Conservation (phyloP, 179 eudicot species). For the Corrigiola litoralis region DNA sequence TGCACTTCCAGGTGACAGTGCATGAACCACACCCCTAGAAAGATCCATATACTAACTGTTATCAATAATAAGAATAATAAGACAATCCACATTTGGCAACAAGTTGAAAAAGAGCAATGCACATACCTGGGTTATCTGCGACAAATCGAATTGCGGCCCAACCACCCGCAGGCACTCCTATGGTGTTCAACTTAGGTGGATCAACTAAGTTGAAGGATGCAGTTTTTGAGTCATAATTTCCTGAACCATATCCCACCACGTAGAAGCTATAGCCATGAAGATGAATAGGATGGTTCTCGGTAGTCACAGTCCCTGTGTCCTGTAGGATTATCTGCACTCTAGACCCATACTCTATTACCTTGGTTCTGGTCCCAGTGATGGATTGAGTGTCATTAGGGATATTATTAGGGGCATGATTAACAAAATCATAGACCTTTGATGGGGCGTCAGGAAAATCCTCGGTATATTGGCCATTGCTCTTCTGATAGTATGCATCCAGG, state of each 20-base stretch:
- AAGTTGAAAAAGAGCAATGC: neutral
- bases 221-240: conserved; percentile 53
- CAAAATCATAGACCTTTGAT: conserved; percentile 53
- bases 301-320: conserved; percentile 65
- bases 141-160: conserved; percentile 74
- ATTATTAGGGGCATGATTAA: conserved; percentile 65
- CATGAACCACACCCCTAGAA: conserved; percentile 70
- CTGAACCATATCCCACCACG: conserved; percentile 65
- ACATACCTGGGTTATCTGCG: conserved; percentile 73
- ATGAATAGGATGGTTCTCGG: conserved; percentile 79
- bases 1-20: conserved; percentile 73
- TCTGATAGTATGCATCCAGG: conserved; percentile 58
- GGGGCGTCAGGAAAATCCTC: conserved; percentile 68
- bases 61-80: neutral
- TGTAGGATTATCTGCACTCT: conserved; percentile 64
- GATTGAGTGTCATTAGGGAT: conserved; percentile 54
- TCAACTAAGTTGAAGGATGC: conserved; percentile 61
- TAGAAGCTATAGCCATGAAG: conserved; percentile 77
- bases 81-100: neutral
- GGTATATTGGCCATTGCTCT: conserved; percentile 47
- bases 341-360: conserved; percentile 57
- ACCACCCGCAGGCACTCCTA: conserved; percentile 76
- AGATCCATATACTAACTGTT: neutral
- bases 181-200: conserved; percentile 70
- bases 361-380: conserved; percentile 45